These are phyloP conservation scores for Pleurostoma richardsiae DNA, from an alignment of 2,329 filamentous ascomycete species.

Conservation along the genomic window DNA sequence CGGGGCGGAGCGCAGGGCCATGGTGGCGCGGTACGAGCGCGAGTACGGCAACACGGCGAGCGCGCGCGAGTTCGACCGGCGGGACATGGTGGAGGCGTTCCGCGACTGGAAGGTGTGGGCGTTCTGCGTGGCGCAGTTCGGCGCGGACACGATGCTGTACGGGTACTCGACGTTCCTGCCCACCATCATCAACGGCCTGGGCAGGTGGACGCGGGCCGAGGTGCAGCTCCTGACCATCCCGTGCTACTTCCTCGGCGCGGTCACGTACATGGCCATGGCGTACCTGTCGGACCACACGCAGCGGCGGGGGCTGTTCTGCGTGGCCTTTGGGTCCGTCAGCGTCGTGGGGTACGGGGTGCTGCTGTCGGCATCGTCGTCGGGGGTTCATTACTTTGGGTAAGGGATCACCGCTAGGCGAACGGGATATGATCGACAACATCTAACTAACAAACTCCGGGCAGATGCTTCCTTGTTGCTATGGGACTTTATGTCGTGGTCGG, in stretches of 20 bases:
- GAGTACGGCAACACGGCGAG: slow-evolving; percentile 44
- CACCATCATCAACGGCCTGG: slow-evolving; percentile 69
- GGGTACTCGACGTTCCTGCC: slow-evolving; percentile 73
- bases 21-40: slow-evolving; percentile 25
- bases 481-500: slow-evolving; percentile 62
- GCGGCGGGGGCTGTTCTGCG: slow-evolving; percentile 58
- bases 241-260: slow-evolving; percentile 68
- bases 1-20: slow-evolving; percentile 50
- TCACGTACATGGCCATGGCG: slow-evolving; percentile 62
- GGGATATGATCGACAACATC: not conserved
- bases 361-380: slow-evolving; percentile 52
- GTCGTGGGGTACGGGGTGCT: slow-evolving; percentile 66
- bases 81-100: slow-evolving; percentile 62
- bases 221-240: slow-evolving; percentile 75
- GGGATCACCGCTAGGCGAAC: not conserved
- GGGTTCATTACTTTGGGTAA: slow-evolving; percentile 64
- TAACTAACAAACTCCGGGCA: not conserved
- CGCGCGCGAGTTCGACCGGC: slow-evolving; percentile 41
- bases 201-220: slow-evolving; percentile 56
- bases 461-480: slow-evolving; percentile 64
- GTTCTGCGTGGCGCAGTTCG: slow-evolving; percentile 67
- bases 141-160: slow-evolving; percentile 72
- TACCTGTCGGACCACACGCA: slow-evolving; percentile 64
- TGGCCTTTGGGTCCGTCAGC: slow-evolving; percentile 57
- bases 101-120: slow-evolving; percentile 72